phyloP scores from a whole-genome alignment of 1,139 yeast species.

The Pichiaceae sp. region DNA sequence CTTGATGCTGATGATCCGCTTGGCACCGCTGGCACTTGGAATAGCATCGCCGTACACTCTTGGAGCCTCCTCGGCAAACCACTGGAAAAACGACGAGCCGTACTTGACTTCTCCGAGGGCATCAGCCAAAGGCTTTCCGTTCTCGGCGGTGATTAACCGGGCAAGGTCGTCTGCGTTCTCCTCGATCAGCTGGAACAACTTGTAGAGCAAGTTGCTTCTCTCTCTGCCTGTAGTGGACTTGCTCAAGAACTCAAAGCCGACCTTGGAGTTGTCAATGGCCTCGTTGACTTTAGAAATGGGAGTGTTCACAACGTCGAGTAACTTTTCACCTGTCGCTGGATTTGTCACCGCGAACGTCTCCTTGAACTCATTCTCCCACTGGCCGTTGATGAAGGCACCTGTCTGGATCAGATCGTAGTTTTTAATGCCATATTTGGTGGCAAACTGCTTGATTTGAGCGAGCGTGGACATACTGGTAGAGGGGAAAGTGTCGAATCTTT shows the following conservation, averaged over 20 bases:
- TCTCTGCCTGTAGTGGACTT: slow-evolving; percentile 52
- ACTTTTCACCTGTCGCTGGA: slow-evolving; percentile 63
- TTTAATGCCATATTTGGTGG: slow-evolving; percentile 21
- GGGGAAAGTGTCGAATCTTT: not conserved
- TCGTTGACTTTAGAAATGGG: slow-evolving; percentile 47
- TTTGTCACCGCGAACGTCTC: slow-evolving; percentile 62
- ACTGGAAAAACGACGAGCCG: slow-evolving; percentile 76
- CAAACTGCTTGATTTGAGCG: slow-evolving; percentile 17
- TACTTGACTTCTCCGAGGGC: slow-evolving; percentile 71
- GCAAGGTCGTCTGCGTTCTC: slow-evolving; percentile 75
- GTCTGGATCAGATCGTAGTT: slow-evolving; percentile 19
- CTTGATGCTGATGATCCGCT: slow-evolving; percentile 58
- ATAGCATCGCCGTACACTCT: slow-evolving; percentile 69
- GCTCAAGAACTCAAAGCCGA: slow-evolving; percentile 52
- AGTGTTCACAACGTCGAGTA: slow-evolving; percentile 53
- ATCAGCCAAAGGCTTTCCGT: slow-evolving; percentile 77
- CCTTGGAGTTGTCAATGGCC: slow-evolving; percentile 58
- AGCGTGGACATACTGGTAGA: slow-evolving; percentile 15
- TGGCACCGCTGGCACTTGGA: slow-evolving; percentile 49
- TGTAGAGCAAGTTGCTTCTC: slow-evolving; percentile 60
- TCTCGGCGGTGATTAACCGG: slow-evolving; percentile 65
- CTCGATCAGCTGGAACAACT: slow-evolving; percentile 52
- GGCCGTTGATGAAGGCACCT: slow-evolving; percentile 21
- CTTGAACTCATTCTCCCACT: slow-evolving; percentile 14
- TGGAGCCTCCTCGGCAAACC: slow-evolving; percentile 91